A percentile compares a stretch with the other conserved stretches of the same genome.
Conservation (phyloP, 129 eudicot genomes). For the Lactuca saligna region DNA sequence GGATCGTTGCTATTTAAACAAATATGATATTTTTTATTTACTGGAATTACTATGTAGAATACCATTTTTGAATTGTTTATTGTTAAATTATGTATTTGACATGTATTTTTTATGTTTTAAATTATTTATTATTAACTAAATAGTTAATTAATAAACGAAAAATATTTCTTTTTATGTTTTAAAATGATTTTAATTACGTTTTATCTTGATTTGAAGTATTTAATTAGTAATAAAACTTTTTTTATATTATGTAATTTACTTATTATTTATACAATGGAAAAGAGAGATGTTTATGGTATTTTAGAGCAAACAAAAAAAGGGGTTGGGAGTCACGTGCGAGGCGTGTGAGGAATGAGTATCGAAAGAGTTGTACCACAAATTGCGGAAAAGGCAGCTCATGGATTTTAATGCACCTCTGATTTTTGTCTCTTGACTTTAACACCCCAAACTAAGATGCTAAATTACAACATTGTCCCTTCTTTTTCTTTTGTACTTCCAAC, state of each 20-base stretch:
- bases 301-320: not conserved
- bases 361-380: slow-evolving; percentile 4
- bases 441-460: not conserved
- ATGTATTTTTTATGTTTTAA: too few relatives aligned
- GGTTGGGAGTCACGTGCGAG: slow-evolving; percentile 28
- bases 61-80: too few relatives aligned
- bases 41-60: too few relatives aligned
- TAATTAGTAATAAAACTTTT: too few relatives aligned
- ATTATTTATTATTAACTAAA: too few relatives aligned
- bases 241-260: not conserved
- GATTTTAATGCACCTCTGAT: slow-evolving; percentile 42
- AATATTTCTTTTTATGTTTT: too few relatives aligned
- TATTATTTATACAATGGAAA: not conserved
- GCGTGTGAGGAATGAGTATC: slow-evolving; percentile 27
- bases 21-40: too few relatives aligned
- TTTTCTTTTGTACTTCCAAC: slow-evolving; percentile 6
- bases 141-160: too few relatives aligned
- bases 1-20: too few relatives aligned
- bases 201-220: too few relatives aligned
- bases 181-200: too few relatives aligned
- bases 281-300: not conserved
- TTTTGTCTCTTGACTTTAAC: slow-evolving; percentile 17
- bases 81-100: too few relatives aligned
- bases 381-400: slow-evolving; percentile 40
- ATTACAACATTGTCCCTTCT: slow-evolving; percentile 10